Base-by-base conservation (phyloP, 1,284 basidiomycete species). In the Leucoagaricus sp. region DNA sequence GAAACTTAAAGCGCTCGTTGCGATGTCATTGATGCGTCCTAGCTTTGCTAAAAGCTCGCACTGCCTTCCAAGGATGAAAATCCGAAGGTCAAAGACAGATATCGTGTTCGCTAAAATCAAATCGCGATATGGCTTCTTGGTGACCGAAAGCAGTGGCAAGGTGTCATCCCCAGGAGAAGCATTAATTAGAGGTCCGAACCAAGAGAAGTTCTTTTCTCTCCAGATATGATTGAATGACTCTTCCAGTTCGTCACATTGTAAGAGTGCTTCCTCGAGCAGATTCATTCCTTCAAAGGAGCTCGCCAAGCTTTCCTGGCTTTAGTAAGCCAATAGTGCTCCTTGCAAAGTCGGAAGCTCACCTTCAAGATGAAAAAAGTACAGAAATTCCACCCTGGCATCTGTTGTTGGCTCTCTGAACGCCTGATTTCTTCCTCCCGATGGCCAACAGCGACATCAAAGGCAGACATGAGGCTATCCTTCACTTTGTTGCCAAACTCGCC, bases 321-420 rank as follows among this genome's bases (percentile, higher is more conserved):
- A 65, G 41, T 62, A 64, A 50, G 63, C 64, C 58, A 50, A 58
- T 48, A 59, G 49, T 57, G 47, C 55, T 48, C 31, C 40, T 15
- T 19, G 46, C 44, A 21, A 25, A 46, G 28, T 26, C 8, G 53
- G 19, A 49, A 57, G 51, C 66, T 55, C 64, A 93, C 95, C 84
- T 98, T 98, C 26, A 96, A 76, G 34, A 95, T 85, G 71, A 98
- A 97, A 78, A 96, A 98, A 0, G 91, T 94, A 69, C 94, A 95
- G 67, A 96, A 98, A 69, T 97, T 96, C 96, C 96, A 98, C 2
- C 94, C 95, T 1, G 93, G 91, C 82, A 94, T 91, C 61, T 87
- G 81, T 57, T 91, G 80, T 69, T 96, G 93, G 47, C 85, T 80
- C 68, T 98, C 95, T 0, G 91, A 93, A 23, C 91, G 83, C 65